Base-by-base conservation (phyloP, 441 rosid genomes). In the Eutrema salsugineum region DNA sequence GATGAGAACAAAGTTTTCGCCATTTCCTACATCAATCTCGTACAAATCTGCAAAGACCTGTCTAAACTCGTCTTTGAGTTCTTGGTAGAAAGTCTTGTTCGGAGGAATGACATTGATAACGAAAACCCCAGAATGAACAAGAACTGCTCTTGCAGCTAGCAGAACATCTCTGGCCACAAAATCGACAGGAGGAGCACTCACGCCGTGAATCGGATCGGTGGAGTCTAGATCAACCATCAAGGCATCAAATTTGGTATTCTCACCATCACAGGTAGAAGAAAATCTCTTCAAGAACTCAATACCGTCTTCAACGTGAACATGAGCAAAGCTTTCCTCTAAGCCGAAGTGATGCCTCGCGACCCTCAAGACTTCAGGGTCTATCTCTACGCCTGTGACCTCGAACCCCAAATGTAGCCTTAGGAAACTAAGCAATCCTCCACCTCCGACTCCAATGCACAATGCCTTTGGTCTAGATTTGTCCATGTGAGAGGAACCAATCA, bases 211-310 rank as follows among this genome's bases (percentile, higher is more conserved):
- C 9, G 78, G 78, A 81, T 89, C 86, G n/a, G 50, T 75, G 0
- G 93, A 84, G 79, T 94, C 94, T 20, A 94, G 79, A 84, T 94
- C 97, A 79, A 92, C 88, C 97, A 92, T 87, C 59, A 90, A 58
- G 15, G 81, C 89, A 77, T 91, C 96, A 76, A 91, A 94, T 20
- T 73, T 76, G 6, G 38, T n/a, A 68, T 4, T 75, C 15, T 58
- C 42, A 66, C 15, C 46, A 24, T 11, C 59, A 57, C 47, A 38
- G 14, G 46, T 50, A 71, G 64, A 1, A 77, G 67, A 8, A 38
- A 85, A 57, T 70, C 51, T 83, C 78, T 82, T 78, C 16, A 90
- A 65, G 77, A 78, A 64, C 49, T 84, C 77, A 9, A 87, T 73
- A 17, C 91, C 97, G 47, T 90, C 94, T 72, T 85, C 89, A 14